phyloP scores from a whole-genome alignment of 1,284 basidiomycete genomes.

The Rhodofomes roseus region DNA sequence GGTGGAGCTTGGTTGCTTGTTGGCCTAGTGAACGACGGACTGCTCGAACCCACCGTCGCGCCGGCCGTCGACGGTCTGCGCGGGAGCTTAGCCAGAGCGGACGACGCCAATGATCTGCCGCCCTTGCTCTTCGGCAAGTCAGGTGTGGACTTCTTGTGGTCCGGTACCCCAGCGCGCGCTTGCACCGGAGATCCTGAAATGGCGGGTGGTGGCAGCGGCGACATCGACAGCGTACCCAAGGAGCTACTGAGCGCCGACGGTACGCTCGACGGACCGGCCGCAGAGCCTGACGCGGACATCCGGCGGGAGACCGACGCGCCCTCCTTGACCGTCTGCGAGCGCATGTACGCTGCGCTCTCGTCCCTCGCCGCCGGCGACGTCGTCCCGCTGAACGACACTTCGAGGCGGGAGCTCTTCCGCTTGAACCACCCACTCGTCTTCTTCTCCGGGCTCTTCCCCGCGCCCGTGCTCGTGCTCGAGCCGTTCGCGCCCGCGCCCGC shows the following conservation, averaged over 20 bases:
- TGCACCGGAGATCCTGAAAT: slow-evolving; percentile 5
- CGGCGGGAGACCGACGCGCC: slow-evolving; percentile 6
- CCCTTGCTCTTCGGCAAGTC: slow-evolving; percentile 16
- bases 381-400: slow-evolving; percentile 9
- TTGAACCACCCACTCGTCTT: slow-evolving; percentile 55
- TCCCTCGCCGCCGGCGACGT: slow-evolving; percentile 1
- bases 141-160: slow-evolving; percentile 24
- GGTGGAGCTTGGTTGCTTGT: slow-evolving; percentile 14
- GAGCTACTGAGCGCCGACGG: slow-evolving; percentile 5
- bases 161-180: slow-evolving; percentile 6
- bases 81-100: slow-evolving; percentile 11
- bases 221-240: background rate
- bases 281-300: slow-evolving; percentile 15
- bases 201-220: background rate
- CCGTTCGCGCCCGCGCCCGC: slow-evolving; percentile 16
- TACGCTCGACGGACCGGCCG: slow-evolving; percentile 5
- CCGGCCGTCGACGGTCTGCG: slow-evolving; percentile 26
- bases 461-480: slow-evolving; percentile 23
- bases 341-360: slow-evolving; percentile 2
- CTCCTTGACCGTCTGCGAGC: slow-evolving; percentile 4
- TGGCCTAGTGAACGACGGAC: background rate
- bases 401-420: slow-evolving; percentile 34
- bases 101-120: slow-evolving; percentile 9
- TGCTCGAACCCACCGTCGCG: slow-evolving; percentile 14
- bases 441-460: slow-evolving; percentile 39